Evolutionary conservation across 768 basidiomycete genomes (phyloP).

Genomic region (Leucosporidium creatinivorum): DNA sequence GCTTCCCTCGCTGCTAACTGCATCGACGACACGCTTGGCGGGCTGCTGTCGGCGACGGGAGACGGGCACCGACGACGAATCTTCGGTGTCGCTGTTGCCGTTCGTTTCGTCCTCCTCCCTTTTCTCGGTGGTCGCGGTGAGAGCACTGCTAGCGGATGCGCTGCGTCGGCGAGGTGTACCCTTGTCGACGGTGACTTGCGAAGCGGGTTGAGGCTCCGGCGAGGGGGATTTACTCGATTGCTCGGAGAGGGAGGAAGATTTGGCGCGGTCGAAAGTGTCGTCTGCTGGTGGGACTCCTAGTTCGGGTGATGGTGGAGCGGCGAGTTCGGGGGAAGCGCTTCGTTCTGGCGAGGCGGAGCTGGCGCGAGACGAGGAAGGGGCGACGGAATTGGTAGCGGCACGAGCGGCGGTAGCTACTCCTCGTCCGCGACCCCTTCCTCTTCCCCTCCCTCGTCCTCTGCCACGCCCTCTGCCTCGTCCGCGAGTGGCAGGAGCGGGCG

Average conservation of each 20-base stretch:
- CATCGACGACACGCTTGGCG: background rate
- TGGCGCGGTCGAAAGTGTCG: background rate
- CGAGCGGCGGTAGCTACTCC: no score
- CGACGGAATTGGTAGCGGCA: no score
- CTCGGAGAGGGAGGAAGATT: background rate
- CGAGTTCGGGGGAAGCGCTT: no score
- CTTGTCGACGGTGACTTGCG: background rate
- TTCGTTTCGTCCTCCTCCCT: background rate
- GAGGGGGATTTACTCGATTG: conserved; percentile 1
- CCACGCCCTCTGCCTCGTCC: no score
- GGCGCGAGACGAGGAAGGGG: no score
- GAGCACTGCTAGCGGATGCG: background rate
- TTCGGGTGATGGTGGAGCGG: background rate
- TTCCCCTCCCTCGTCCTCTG: no score
- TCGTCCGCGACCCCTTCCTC: no score
- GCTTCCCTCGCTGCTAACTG: background rate
- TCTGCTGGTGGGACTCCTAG: background rate
- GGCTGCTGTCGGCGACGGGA: no score
- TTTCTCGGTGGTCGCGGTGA: background rate
- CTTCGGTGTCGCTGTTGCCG: background rate
- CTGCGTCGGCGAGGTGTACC: background rate
- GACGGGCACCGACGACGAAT: no score
- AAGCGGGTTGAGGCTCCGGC: background rate
- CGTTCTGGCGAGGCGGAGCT: no score
- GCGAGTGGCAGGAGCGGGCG: no score